These are phyloP conservation scores for Trichoderma aggressivum DNA, from an alignment of 2,329 filamentous ascomycete genomes.

Conservation along the genomic window DNA sequence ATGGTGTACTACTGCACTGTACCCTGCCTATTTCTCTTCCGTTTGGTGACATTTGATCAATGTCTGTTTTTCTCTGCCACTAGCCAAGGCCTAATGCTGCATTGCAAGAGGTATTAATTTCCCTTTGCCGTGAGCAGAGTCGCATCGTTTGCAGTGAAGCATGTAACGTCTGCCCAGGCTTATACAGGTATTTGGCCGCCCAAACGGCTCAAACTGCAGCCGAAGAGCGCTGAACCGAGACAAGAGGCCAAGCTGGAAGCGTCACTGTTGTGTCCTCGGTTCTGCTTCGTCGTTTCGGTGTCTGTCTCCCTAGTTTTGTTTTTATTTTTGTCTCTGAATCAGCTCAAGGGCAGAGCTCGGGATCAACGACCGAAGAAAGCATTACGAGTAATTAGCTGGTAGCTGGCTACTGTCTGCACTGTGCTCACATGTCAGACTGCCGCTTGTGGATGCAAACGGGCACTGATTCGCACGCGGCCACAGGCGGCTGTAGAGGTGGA, in stretches of 20 bases:
- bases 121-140: conserved; percentile 1
- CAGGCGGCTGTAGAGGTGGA: background rate
- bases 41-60: background rate
- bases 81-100: background rate
- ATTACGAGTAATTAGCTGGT: background rate
- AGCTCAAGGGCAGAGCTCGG: background rate
- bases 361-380: background rate
- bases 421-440: conserved; percentile 17
- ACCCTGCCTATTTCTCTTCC: background rate
- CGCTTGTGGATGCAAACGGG: conserved; percentile 10
- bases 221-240: conserved; percentile 2
- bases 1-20: background rate
- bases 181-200: background rate
- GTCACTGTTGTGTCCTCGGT: background rate
- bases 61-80: background rate
- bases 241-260: background rate
- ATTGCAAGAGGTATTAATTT: conserved; percentile 10
- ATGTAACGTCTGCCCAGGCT: background rate
- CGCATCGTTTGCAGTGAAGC: background rate
- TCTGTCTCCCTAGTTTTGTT: background rate
- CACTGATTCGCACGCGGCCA: background rate
- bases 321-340: background rate
- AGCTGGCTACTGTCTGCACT: background rate
- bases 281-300: background rate
- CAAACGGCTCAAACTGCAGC: conserved; percentile 8